phyloP scores from a whole-genome alignment of 2,329 filamentous ascomycete species.

The Pleomassaria siparia region DNA sequence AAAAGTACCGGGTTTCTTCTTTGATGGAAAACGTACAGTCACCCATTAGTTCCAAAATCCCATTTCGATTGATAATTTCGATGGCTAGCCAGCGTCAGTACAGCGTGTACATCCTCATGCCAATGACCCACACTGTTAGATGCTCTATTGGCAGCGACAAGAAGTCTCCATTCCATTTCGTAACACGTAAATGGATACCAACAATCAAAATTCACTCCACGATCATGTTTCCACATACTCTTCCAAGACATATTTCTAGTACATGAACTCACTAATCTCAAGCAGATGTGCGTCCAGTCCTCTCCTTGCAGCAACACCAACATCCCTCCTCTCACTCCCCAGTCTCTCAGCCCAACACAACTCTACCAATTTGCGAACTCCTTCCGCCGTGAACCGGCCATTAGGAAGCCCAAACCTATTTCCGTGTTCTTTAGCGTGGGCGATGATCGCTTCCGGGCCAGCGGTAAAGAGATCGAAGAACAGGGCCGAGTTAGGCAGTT shows the following conservation, averaged over 20 bases:
- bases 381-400: constrained; percentile 39
- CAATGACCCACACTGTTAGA: too few relatives aligned
- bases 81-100: too few relatives aligned
- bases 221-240: not conserved
- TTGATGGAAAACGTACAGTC: too few relatives aligned
- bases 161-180: too few relatives aligned
- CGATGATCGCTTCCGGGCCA: constrained; percentile 66
- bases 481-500: constrained; percentile 62
- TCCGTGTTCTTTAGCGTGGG: constrained; percentile 56
- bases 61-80: too few relatives aligned
- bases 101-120: too few relatives aligned
- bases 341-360: constrained; percentile 52
- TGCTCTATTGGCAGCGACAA: too few relatives aligned
- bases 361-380: constrained; percentile 46
- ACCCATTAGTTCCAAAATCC: too few relatives aligned
- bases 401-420: constrained; percentile 28
- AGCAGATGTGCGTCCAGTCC: constrained; percentile 70
- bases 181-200: too few relatives aligned
- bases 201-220: not conserved
- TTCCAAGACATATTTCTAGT: constrained; percentile 15
- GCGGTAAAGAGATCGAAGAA: constrained; percentile 70
- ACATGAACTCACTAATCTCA: constrained; percentile 72
- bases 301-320: constrained; percentile 64
- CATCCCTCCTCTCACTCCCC: constrained; percentile 67
- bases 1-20: too few relatives aligned